Base-by-base conservation (phyloP, 768 basidiomycete species). In the Mrakia frigida region DNA sequence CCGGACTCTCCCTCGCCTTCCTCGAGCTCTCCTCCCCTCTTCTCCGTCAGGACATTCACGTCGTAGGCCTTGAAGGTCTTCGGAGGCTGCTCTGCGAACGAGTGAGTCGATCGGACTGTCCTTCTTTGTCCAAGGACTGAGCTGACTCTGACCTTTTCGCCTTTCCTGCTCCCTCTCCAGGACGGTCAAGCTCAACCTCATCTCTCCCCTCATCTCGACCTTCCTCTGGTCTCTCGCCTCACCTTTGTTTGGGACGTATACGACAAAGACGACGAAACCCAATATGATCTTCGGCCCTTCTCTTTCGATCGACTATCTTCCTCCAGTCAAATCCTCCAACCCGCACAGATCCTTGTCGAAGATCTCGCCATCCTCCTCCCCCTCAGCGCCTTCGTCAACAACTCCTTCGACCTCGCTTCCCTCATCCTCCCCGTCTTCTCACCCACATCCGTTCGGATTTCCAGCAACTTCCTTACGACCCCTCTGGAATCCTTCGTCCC, bases 11-110 rank as follows among this genome's bases (percentile, higher is more conserved):
- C 25, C n/a, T 56, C 56, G 25, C 28, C n/a, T 28, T 56, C 56
- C 56, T 56, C 56, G 56, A 56, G 56, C 56, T 56, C n/a, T 56
- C n/a, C 25, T 56, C 56, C 56, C 56, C 56, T 25, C 56, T 56
- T 14, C 56, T 56, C 28, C 7, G 3, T 10, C 4, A 28, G 2
- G n/a, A 56, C 56, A 56, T 56, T 6, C 28, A 56, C 56, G 9
- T 56, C n/a, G 56, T n/a, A 2, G 56, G 56, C 4, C 5, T 25
- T 10, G 25, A 28, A 14, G 28, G 56, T 13, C 28, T 56, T 11
- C 6, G 13, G 3, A 56, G 28, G 56, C 56, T 56, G n/a, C 56
- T 56, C n/a, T 56, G 56, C 28, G 1, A 28, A 14, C 25, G 56
- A n/a, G n/a, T 56, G 9, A n/a, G 56, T 10, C 0, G 1, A 3